These are phyloP conservation scores for Pleomassaria siparia DNA, from an alignment of 2,329 filamentous ascomycete genomes.

Conservation along the genomic window DNA sequence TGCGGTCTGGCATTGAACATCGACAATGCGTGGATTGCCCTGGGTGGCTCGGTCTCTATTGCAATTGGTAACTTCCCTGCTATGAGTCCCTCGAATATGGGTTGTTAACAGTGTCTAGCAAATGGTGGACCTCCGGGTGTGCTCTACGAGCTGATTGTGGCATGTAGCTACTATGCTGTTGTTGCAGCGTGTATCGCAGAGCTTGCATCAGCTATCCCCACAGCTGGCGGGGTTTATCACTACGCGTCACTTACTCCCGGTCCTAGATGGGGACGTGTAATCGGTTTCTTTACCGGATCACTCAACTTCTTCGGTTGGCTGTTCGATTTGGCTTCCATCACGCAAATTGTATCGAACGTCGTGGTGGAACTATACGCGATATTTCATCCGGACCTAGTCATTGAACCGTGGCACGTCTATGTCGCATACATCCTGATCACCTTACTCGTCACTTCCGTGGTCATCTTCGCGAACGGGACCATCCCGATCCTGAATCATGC, in stretches of 20 bases:
- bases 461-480: slow-evolving; percentile 53
- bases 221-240: slow-evolving; percentile 20
- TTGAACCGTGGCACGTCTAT: slow-evolving; percentile 42
- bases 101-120: slow-evolving; percentile 7
- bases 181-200: slow-evolving; percentile 21
- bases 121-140: slow-evolving; percentile 21
- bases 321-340: slow-evolving; percentile 20
- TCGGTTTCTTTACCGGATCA: slow-evolving; percentile 20
- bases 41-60: slow-evolving; percentile 62
- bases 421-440: slow-evolving; percentile 47
- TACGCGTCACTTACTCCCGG: slow-evolving; percentile 19
- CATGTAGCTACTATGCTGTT: slow-evolving; percentile 17
- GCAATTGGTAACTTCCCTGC: slow-evolving; percentile 47
- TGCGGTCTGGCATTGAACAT: slow-evolving; percentile 58
- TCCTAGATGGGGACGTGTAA: slow-evolving; percentile 13
- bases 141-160: slow-evolving; percentile 21
- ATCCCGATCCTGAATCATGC: slow-evolving; percentile 55
- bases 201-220: slow-evolving; percentile 21
- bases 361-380: slow-evolving; percentile 19
- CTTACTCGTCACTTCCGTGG: slow-evolving; percentile 43
- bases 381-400: slow-evolving; percentile 17
- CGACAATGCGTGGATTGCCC: slow-evolving; percentile 66
- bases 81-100: background rate
- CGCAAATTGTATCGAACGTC: slow-evolving; percentile 17
- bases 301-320: slow-evolving; percentile 22